These are phyloP conservation scores for Emericellopsis cladophorae DNA, from an alignment of 2,329 filamentous ascomycete species.

Conservation along the genomic window DNA sequence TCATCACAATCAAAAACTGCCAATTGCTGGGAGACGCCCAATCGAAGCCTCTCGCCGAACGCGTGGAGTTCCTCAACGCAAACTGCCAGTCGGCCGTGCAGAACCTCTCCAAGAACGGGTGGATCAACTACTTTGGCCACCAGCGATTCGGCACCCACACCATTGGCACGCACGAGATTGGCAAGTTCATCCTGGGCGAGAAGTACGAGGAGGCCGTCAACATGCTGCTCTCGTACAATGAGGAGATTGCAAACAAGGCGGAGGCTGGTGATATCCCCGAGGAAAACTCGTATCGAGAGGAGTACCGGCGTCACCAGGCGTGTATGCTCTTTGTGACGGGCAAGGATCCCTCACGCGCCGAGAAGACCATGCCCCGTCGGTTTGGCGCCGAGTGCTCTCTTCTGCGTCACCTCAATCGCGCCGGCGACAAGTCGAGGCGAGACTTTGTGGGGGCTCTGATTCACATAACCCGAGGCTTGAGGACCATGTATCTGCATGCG, in stretches of 20 bases:
- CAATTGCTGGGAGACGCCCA: slow-evolving; percentile 35
- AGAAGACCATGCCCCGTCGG: slow-evolving; percentile 60
- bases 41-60: slow-evolving; percentile 10
- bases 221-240: slow-evolving; percentile 61
- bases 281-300: slow-evolving; percentile 55
- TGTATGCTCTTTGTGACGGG: slow-evolving; percentile 61
- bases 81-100: slow-evolving; percentile 46
- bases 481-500: slow-evolving; percentile 92
- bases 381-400: slow-evolving; percentile 72
- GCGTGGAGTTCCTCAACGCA: slow-evolving; percentile 15
- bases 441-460: slow-evolving; percentile 77
- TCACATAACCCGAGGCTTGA: slow-evolving; percentile 67
- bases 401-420: slow-evolving; percentile 59
- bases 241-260: slow-evolving; percentile 39
- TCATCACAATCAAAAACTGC: slow-evolving; percentile 82
- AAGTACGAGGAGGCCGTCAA: slow-evolving; percentile 73
- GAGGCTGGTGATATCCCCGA: slow-evolving; percentile 20
- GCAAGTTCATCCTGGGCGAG: slow-evolving; percentile 69
- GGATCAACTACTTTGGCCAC: slow-evolving; percentile 97
- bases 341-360: slow-evolving; percentile 44
- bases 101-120: slow-evolving; percentile 61
- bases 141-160: slow-evolving; percentile 88
- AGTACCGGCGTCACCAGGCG: slow-evolving; percentile 65
- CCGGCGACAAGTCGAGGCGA: slow-evolving; percentile 29
- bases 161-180: slow-evolving; percentile 75